Percentiles rank a stretch among this genome's conserved stretches.
Evolutionary conservation across 805 yeast species (phyloP).

Genomic region (Barnettozyma vustinii): DNA sequence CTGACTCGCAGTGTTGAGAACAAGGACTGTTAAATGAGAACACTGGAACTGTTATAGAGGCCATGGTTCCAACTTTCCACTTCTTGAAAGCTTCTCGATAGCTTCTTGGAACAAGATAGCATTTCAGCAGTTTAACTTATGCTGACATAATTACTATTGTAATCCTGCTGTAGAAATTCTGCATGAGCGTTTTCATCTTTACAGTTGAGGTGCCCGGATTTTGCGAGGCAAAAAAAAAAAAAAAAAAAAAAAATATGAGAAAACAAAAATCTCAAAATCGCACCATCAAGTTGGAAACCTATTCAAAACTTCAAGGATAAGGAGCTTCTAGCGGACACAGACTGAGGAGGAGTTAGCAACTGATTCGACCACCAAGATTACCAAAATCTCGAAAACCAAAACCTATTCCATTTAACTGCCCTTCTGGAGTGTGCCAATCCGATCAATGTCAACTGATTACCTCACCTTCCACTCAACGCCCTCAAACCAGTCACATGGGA

Average conservation of each 20-base stretch:
- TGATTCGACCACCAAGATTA: background rate
- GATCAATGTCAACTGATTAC: constrained; percentile 11
- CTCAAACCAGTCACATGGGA: constrained; percentile 38
- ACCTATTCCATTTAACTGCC: background rate
- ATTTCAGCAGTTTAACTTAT: too few species aligned
- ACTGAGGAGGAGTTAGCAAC: background rate
- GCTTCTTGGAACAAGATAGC: too few species aligned
- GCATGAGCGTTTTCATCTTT: background rate
- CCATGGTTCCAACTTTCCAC: background rate
- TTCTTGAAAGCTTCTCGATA: background rate
- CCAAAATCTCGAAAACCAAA: too few species aligned
- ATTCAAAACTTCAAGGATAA: background rate
- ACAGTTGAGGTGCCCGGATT: background rate
- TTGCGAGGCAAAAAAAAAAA: background rate
- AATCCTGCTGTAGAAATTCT: background rate
- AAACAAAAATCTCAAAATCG: background rate
- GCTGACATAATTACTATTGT: too few species aligned
- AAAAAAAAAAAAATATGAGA: background rate
- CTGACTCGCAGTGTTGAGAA: background rate
- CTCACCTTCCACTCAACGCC: constrained; percentile 24
- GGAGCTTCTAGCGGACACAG: background rate
- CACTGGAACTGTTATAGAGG: background rate
- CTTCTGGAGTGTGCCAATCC: background rate
- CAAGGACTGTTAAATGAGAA: background rate
- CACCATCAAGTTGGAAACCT: background rate